Percentiles rank a stretch among this genome's conserved stretches.
Evolutionary conservation across 768 basidiomycete genomes (phyloP).

Genomic region (Tricholoma furcatifolium): DNA sequence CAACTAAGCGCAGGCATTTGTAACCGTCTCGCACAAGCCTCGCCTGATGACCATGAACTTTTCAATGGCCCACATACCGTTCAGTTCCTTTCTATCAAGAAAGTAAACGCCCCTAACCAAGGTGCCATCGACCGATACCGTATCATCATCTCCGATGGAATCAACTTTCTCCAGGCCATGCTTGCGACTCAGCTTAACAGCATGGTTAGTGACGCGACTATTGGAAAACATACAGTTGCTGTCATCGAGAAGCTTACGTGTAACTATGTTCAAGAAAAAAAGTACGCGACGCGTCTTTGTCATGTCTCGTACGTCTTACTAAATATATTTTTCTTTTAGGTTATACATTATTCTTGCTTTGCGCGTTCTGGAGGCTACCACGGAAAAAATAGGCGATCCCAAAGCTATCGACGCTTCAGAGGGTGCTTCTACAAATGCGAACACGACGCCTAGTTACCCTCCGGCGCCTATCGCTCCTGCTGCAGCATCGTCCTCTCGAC

Average conservation of each 20-base stretch:
- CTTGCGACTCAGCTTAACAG: slow-evolving; percentile 87
- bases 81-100: slow-evolving; percentile 84
- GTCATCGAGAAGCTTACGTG: slow-evolving; percentile 74
- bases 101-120: slow-evolving; percentile 45
- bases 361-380: slow-evolving; percentile 47
- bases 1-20: slow-evolving; percentile 64
- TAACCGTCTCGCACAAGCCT: slow-evolving; percentile 42
- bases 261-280: slow-evolving; percentile 81
- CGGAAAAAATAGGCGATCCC: slow-evolving; percentile 75
- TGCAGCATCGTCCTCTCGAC: slow-evolving; percentile 22
- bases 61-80: slow-evolving; percentile 52
- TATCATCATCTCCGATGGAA: slow-evolving; percentile 89
- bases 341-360: slow-evolving; percentile 79
- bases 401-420: slow-evolving; percentile 29
- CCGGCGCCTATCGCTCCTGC: slow-evolving; percentile 13
- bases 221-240: slow-evolving; percentile 68
- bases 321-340: slow-evolving; percentile 35
- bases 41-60: slow-evolving; percentile 41
- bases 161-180: slow-evolving; percentile 89
- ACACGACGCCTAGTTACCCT: slow-evolving; percentile 9
- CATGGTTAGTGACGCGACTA: slow-evolving; percentile 59
- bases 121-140: slow-evolving; percentile 58
- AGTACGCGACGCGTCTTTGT: slow-evolving; percentile 45
- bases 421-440: slow-evolving; percentile 28
- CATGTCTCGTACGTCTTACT: neutral